Evolutionary conservation across 257 asterid genomes (phyloP).

Genomic region (Salvia splendens): DNA sequence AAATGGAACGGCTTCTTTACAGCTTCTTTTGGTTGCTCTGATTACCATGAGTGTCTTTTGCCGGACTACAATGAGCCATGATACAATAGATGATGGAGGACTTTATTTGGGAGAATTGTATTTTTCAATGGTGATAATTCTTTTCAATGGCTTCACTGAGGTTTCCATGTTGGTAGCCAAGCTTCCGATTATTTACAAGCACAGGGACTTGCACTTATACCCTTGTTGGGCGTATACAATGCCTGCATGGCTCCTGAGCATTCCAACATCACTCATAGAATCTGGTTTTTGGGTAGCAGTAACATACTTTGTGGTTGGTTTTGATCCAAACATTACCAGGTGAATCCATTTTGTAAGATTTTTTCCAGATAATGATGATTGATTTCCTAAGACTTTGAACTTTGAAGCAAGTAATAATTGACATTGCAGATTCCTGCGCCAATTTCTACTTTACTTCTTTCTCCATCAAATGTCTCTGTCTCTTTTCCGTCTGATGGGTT

Average conservation of each 20-base stretch:
- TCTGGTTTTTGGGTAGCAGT: slow-evolving; percentile 92
- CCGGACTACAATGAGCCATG: slow-evolving; percentile 81
- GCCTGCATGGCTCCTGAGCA: slow-evolving; percentile 89
- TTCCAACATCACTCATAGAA: slow-evolving; percentile 82
- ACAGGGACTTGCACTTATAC: slow-evolving; percentile 84
- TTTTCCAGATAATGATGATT: slow-evolving; percentile 11
- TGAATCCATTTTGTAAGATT: slow-evolving; percentile 34
- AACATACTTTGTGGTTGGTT: slow-evolving; percentile 86
- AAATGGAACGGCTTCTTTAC: slow-evolving; percentile 37
- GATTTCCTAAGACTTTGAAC: slow-evolving; percentile 22
- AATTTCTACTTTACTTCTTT: slow-evolving; percentile 74
- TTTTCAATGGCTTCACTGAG: slow-evolving; percentile 94
- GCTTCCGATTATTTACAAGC: slow-evolving; percentile 93
- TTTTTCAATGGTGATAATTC: slow-evolving; percentile 85
- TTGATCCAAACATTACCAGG: slow-evolving; percentile 87
- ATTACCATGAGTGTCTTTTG: slow-evolving; percentile 94
- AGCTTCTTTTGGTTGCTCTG: slow-evolving; percentile 85
- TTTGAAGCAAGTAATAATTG: slow-evolving; percentile 16
- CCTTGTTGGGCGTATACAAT: slow-evolving; percentile 94
- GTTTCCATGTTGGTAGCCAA: slow-evolving; percentile 90
- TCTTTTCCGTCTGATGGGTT: slow-evolving; percentile 90
- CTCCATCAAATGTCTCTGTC: slow-evolving; percentile 91
- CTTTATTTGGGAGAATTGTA: slow-evolving; percentile 80
- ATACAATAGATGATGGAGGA: slow-evolving; percentile 87
- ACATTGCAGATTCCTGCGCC: slow-evolving; percentile 71